A percentile compares a stretch with the other conserved stretches of the same genome.
Conservation (phyloP, 768 basidiomycete species). For the Podaxis sp. region DNA sequence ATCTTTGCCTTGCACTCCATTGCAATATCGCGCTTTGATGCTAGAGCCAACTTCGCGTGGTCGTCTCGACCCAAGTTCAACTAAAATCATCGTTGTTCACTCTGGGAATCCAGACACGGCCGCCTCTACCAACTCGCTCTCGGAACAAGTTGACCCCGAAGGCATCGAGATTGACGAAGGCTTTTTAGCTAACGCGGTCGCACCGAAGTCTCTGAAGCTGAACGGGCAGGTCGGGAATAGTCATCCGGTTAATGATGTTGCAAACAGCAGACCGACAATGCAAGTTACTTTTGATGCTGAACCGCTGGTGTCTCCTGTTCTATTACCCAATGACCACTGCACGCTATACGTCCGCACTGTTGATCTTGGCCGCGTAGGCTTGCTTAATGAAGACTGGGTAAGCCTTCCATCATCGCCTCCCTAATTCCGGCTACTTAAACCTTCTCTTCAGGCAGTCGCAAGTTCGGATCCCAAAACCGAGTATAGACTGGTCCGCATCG, state of each 20-base stretch:
- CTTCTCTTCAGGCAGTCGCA: slow-evolving; percentile 44
- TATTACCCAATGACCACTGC: slow-evolving; percentile 39
- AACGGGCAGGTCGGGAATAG: slow-evolving; percentile 3
- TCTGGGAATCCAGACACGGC: slow-evolving; percentile 17
- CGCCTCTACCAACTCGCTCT: slow-evolving; percentile 9
- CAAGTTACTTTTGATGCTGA: slow-evolving; percentile 19
- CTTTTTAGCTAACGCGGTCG: slow-evolving; percentile 54
- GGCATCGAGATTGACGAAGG: slow-evolving; percentile 66
- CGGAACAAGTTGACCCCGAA: slow-evolving; percentile 28
- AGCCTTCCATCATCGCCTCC: slow-evolving; percentile 9
- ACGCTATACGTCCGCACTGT: slow-evolving; percentile 58
- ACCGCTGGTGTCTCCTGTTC: slow-evolving; percentile 29
- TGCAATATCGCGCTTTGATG: slow-evolving; percentile 50
- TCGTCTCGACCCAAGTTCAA: slow-evolving; percentile 38
- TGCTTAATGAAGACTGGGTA: slow-evolving; percentile 80
- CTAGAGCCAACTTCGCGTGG: slow-evolving; percentile 76
- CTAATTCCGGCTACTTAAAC: slow-evolving; percentile 6
- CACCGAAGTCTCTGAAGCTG: slow-evolving; percentile 13
- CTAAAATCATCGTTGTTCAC: slow-evolving; percentile 48
- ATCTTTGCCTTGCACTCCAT: slow-evolving; percentile 10
- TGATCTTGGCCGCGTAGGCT: slow-evolving; percentile 63
- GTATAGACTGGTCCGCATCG: slow-evolving; percentile 53
- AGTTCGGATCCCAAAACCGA: slow-evolving; percentile 28
- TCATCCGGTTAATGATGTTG: background rate
- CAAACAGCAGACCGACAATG: background rate